Conservation (phyloP, 352 stramenopile genomes). For the Thraustotheca clavata region DNA sequence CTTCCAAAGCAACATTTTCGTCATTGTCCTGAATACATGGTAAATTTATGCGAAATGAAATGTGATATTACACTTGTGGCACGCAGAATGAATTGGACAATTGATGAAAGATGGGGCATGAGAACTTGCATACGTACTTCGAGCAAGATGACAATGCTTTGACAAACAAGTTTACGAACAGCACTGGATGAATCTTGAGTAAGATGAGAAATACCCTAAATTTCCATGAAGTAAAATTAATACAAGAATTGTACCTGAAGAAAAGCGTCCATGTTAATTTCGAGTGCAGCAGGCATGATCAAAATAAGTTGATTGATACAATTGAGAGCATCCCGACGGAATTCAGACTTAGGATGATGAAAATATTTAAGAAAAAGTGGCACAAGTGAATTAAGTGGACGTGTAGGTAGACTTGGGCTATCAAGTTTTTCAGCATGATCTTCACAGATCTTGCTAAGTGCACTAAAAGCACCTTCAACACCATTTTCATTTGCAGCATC, state of each 20-base stretch:
- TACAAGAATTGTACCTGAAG: slow-evolving; percentile 29
- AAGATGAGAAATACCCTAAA: slow-evolving; percentile 71
- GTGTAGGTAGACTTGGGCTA: slow-evolving; percentile 62
- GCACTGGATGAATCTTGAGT: slow-evolving; percentile 75
- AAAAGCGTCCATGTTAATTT: slow-evolving; percentile 87
- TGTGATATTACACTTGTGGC: slow-evolving; percentile 31
- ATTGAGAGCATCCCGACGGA: slow-evolving; percentile 79
- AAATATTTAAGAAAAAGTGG: slow-evolving; percentile 87
- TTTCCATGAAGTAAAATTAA: neutral
- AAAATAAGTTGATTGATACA: slow-evolving; percentile 87
- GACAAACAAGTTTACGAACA: slow-evolving; percentile 83
- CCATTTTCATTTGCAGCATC: slow-evolving; percentile 49
- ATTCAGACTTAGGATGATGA: slow-evolving; percentile 60
- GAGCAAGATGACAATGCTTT: slow-evolving; percentile 86
- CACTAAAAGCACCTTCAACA: slow-evolving; percentile 75
- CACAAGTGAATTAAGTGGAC: slow-evolving; percentile 79
- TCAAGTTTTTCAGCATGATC: slow-evolving; percentile 85
- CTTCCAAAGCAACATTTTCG: slow-evolving; percentile 80
- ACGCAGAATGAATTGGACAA: slow-evolving; percentile 88
- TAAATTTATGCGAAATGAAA: neutral
- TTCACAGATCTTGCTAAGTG: slow-evolving; percentile 85
- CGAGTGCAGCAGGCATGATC: slow-evolving; percentile 79
- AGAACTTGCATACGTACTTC: slow-evolving; percentile 85
- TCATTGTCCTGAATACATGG: slow-evolving; percentile 47
- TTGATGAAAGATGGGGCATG: slow-evolving; percentile 81